These are phyloP conservation scores for Penicillium chermesinum DNA, from an alignment of 495 filamentous ascomycete genomes.

Conservation along the genomic window DNA sequence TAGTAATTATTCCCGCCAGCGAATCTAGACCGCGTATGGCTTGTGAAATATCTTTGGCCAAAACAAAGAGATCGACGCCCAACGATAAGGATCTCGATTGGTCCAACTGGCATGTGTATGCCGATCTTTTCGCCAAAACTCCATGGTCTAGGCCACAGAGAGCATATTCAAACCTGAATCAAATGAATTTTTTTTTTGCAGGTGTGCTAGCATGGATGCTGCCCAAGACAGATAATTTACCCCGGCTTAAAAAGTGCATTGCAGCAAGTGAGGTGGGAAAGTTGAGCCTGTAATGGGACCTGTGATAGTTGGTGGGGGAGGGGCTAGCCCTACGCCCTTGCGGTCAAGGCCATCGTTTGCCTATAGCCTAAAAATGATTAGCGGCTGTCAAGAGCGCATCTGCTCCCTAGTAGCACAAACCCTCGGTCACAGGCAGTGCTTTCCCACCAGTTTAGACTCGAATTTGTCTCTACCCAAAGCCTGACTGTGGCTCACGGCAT, in stretches of 20 bases:
- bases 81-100: slow-evolving; percentile 51
- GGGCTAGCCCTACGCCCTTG: slow-evolving; percentile 53
- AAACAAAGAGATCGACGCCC: slow-evolving; percentile 46
- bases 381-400: slow-evolving; percentile 49
- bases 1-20: slow-evolving; percentile 45
- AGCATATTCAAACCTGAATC: slow-evolving; percentile 48
- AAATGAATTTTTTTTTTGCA: slow-evolving; percentile 48
- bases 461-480: slow-evolving; percentile 46
- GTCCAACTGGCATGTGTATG: slow-evolving; percentile 50
- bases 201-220: slow-evolving; percentile 59
- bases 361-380: slow-evolving; percentile 52
- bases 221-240: slow-evolving; percentile 48
- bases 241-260: slow-evolving; percentile 48
- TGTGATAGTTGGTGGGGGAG: slow-evolving; percentile 45
- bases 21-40: slow-evolving; percentile 52
- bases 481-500: no score
- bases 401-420: slow-evolving; percentile 1
- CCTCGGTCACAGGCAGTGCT: not conserved
- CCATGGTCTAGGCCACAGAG: slow-evolving; percentile 52
- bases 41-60: slow-evolving; percentile 49
- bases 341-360: slow-evolving; percentile 56
- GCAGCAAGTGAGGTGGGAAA: slow-evolving; percentile 50
- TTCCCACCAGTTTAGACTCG: slow-evolving; percentile 33
- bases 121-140: slow-evolving; percentile 48
- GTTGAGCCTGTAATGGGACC: slow-evolving; percentile 46